Conservation (phyloP, 2,329 filamentous ascomycete species). For the Clonostachys rosea region DNA sequence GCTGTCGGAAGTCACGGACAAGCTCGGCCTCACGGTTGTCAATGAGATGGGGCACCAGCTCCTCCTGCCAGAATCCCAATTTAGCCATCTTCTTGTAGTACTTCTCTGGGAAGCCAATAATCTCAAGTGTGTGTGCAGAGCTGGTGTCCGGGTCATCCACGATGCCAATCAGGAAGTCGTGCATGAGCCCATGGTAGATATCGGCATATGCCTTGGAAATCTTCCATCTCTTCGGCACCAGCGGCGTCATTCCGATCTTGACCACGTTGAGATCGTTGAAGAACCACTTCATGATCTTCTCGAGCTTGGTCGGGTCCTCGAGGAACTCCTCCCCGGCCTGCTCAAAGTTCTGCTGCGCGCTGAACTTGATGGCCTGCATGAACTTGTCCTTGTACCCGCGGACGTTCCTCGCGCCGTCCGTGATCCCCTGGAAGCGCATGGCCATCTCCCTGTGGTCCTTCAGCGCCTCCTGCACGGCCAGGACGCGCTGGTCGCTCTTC, state of each 20-base stretch:
- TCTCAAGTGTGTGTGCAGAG: slow-evolving; percentile 82
- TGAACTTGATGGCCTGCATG: slow-evolving; percentile 70
- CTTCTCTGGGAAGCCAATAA: slow-evolving; percentile 91
- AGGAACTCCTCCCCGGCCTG: slow-evolving; percentile 70
- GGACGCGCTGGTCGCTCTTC: slow-evolving; percentile 88
- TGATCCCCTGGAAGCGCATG: slow-evolving; percentile 89
- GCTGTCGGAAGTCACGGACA: slow-evolving; percentile 86
- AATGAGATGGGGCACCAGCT: slow-evolving; percentile 81
- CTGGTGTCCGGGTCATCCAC: slow-evolving; percentile 83
- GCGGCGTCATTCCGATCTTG: slow-evolving; percentile 81
- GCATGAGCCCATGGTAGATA: slow-evolving; percentile 93
- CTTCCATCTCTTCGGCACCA: slow-evolving; percentile 96
- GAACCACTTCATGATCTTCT: slow-evolving; percentile 90
- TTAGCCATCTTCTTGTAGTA: slow-evolving; percentile 97
- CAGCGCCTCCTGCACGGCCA: slow-evolving; percentile 88
- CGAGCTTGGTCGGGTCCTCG: slow-evolving; percentile 75
- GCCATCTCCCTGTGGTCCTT: slow-evolving; percentile 95
- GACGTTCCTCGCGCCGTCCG: slow-evolving; percentile 84
- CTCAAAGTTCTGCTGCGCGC: slow-evolving; percentile 70
- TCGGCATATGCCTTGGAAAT: slow-evolving; percentile 86
- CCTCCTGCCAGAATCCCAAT: slow-evolving; percentile 71
- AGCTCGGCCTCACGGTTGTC: slow-evolving; percentile 88
- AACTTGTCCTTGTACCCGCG: slow-evolving; percentile 98
- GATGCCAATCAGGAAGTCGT: slow-evolving; percentile 80
- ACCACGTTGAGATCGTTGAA: slow-evolving; percentile 97